Conservation (phyloP, 257 asterid genomes). For the Gynochthodes officinalis region DNA sequence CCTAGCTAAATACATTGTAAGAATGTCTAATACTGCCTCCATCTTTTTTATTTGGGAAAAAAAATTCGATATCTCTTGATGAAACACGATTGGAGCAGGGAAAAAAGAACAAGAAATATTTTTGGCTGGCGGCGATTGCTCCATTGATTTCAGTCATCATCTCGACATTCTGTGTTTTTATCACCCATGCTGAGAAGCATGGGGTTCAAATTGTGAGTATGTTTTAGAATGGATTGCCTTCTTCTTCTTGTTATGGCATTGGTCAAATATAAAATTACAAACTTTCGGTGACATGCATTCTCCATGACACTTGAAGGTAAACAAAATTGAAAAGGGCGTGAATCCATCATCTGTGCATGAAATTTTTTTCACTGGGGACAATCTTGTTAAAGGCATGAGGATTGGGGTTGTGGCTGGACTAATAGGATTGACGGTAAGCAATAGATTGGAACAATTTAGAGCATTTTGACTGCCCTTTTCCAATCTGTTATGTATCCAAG, state of each 20-base stretch:
- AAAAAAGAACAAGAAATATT: conserved; percentile 60
- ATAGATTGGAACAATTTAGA: background rate
- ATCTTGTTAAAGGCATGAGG: conserved; percentile 62
- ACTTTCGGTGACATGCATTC: background rate
- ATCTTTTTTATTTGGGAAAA: conserved; percentile 12
- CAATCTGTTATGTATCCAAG: too few relatives aligned
- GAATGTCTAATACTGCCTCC: too few relatives aligned
- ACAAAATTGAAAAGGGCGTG: conserved; percentile 68
- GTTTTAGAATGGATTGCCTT: too few relatives aligned
- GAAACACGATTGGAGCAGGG: conserved; percentile 39
- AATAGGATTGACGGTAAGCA: conserved; percentile 72
- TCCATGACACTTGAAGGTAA: conserved; percentile 45
- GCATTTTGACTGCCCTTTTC: background rate
- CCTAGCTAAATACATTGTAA: conserved; percentile 50
- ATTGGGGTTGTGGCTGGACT: conserved; percentile 87
- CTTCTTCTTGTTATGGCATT: too few relatives aligned
- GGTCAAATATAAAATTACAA: background rate
- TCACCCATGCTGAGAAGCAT: conserved; percentile 63
- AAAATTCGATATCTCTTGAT: too few relatives aligned
- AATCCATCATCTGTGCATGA: conserved; percentile 59
- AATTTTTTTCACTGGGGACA: conserved; percentile 61
- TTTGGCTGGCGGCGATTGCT: conserved; percentile 87
- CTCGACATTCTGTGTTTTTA: conserved; percentile 70
- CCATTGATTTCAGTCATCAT: conserved; percentile 73
- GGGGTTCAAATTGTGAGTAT: conserved; percentile 80